Evolutionary conservation across 2,329 filamentous ascomycete species (phyloP), one percentile per base, ranked within the genome.

Genomic region (Ramularia endophylla): DNA sequence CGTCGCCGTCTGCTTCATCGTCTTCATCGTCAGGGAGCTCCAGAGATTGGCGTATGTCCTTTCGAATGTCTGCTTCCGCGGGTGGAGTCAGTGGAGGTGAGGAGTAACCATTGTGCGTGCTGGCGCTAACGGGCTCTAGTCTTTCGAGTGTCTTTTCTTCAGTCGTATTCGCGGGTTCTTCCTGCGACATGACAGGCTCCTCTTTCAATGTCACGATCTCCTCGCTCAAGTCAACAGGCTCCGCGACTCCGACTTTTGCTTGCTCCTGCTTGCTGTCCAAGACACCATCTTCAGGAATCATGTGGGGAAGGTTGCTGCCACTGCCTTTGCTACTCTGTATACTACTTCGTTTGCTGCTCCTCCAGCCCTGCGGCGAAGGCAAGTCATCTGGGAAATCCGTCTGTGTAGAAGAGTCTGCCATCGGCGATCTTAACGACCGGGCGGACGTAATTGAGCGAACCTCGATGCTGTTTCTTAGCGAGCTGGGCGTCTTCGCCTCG

Each of bases 1-100:
- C 11, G 4, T 71, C 69, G 13, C 65, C 66, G 8, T 70, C 68
- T 13, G 72, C 68, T 6, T 60, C 60, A 16, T 61, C 54, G 17
- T 65, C 61, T 11, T 62, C 61, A 2, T 63, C 60, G 13, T 63
- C 60, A 4, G 61, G 52, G 3, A 57, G 61, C n/a, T 53, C 43
- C 13, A 32, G 19, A n/a, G 30, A 8, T 3, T 43, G 28, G 15
- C 39, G 29, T 19, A 32, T 36, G 27, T 36, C 15, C 19, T 41
- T 27, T 36, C 15, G 13, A n/a, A 22, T 22, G 17, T 12, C 29
- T 29, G 33, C 25, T 8, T 20, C 34, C n/a, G 38, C 42, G 4
- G 54, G 52, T n/a, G 59, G 59, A 5, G 58, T 59, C 9, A 46
- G 48, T 27, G 59, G 59, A n/a, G 59, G 58, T 12, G 58, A 60